Percentiles rank a stretch among this genome's conserved stretches.
These are phyloP conservation scores for Gossypium gossypioides DNA, from an alignment of 441 rosid species.

Conservation along the genomic window DNA sequence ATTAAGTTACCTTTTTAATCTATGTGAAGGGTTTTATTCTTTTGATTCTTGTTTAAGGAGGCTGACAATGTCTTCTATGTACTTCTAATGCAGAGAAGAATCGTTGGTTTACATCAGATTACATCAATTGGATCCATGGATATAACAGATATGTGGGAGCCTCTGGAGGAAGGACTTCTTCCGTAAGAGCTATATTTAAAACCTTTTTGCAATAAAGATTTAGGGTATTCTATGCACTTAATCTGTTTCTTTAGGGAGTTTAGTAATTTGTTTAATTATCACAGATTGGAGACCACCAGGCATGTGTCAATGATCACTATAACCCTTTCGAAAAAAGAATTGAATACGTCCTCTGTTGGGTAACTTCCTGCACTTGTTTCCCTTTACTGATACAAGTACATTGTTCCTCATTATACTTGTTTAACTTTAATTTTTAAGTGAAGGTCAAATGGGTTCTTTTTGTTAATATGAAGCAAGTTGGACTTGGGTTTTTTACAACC, in stretches of 20 bases:
- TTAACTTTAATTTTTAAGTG: neutral
- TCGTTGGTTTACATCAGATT: constrained; percentile 78
- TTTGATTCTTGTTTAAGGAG: neutral
- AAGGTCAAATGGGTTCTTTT: neutral
- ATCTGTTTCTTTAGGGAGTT: neutral
- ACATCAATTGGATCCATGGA: constrained; percentile 75
- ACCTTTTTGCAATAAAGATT: neutral
- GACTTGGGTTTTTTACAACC: neutral
- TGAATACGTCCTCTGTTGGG: constrained; percentile 68
- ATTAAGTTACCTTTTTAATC: constrained; percentile 39
- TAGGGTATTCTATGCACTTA: neutral
- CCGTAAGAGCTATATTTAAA: constrained; percentile 42
- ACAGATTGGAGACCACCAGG: constrained; percentile 78
- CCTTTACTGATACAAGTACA: neutral
- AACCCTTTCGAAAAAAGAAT: constrained; percentile 65
- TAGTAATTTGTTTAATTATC: neutral
- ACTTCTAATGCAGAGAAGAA: constrained; percentile 55
- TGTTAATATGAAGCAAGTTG: neutral
- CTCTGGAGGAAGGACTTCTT: constrained; percentile 90
- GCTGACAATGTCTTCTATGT: constrained; percentile 1
- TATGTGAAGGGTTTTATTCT: neutral
- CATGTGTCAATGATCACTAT: constrained; percentile 87
- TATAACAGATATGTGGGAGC: constrained; percentile 94
- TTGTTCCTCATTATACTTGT: neutral
- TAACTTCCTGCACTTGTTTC: constrained; percentile 27